These are phyloP conservation scores for Pleurotus tuoliensis DNA, from an alignment of 768 basidiomycete genomes.

Conservation along the genomic window DNA sequence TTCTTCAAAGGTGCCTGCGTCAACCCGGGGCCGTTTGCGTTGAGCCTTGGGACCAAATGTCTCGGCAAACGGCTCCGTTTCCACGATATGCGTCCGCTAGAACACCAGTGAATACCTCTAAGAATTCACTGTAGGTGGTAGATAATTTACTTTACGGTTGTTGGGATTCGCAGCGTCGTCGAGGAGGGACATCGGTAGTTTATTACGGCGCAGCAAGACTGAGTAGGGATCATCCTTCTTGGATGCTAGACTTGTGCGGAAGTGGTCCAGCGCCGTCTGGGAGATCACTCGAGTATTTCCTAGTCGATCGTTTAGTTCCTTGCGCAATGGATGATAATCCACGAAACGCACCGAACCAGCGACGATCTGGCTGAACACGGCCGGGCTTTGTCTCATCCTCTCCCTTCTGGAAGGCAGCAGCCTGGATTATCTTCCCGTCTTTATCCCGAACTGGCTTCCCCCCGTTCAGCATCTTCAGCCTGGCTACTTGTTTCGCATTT, in stretches of 20 bases:
- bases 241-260: constrained; percentile 79
- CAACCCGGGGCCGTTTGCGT: constrained; percentile 82
- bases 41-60: constrained; percentile 97
- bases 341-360: constrained; percentile 87
- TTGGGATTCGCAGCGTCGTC: constrained; percentile 86
- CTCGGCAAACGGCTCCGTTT: constrained; percentile 91
- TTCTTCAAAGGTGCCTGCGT: constrained; percentile 91
- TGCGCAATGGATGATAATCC: too few relatives aligned
- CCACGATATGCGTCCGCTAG: constrained; percentile 89
- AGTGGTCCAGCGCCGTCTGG: constrained; percentile 94
- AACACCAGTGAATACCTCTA: constrained; percentile 4
- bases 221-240: constrained; percentile 95
- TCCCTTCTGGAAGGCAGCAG: constrained; percentile 94
- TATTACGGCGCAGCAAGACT: constrained; percentile 89
- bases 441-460: constrained; percentile 89
- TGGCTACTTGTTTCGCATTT: constrained; percentile 82
- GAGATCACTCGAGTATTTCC: constrained; percentile 99
- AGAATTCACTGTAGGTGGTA: constrained; percentile 7
- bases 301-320: constrained; percentile 21
- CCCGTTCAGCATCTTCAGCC: constrained; percentile 90
- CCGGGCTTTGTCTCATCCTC: constrained; percentile 89
- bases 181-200: constrained; percentile 93
- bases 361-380: constrained; percentile 88
- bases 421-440: constrained; percentile 89
- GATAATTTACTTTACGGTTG: constrained; percentile 58